Percentiles rank a stretch among this genome's conserved stretches.
Evolutionary conservation across 495 filamentous ascomycete genomes (phyloP).

Genomic region (Melanomma pulvis-pyrius): DNA sequence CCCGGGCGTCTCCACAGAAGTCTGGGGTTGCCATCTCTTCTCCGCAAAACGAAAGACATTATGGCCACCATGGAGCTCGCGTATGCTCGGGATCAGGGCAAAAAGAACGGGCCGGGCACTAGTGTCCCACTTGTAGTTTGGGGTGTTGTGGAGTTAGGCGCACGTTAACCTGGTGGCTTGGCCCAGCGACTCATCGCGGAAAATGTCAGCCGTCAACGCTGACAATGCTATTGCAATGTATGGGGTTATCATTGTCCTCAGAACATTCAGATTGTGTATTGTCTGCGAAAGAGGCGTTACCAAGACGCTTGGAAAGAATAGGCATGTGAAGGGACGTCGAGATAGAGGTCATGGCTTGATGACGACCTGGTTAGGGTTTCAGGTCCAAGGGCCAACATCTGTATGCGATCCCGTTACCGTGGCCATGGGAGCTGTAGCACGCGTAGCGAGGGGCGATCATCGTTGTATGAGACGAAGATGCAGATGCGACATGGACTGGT

Average conservation of each 20-base stretch:
- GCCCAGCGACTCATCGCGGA: constrained; percentile 1
- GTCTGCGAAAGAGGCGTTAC: background rate
- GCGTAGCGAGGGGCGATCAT: background rate
- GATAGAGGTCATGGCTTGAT: background rate
- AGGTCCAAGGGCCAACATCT: background rate
- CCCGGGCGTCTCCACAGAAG: constrained; percentile 4
- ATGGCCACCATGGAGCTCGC: constrained; percentile 4
- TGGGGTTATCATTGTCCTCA: constrained; percentile 4
- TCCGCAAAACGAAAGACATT: constrained; percentile 3
- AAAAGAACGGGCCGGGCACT: background rate
- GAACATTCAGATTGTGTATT: background rate
- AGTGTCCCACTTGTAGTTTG: background rate
- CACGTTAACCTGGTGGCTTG: constrained; percentile 19
- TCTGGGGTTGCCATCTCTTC: constrained; percentile 5
- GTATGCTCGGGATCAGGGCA: constrained; percentile 7
- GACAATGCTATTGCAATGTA: background rate
- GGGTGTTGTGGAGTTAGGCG: constrained; percentile 5
- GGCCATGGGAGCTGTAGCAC: constrained; percentile 3
- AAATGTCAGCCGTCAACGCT: constrained; percentile 18
- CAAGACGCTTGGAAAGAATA: background rate
- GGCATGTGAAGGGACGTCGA: background rate
- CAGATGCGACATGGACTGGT: background rate
- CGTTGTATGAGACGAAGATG: background rate
- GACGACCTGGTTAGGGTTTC: background rate
- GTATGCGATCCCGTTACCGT: constrained; percentile 1